phyloP scores from a whole-genome alignment of 2,329 filamentous ascomycete species.

The Botrytis tulipae region DNA sequence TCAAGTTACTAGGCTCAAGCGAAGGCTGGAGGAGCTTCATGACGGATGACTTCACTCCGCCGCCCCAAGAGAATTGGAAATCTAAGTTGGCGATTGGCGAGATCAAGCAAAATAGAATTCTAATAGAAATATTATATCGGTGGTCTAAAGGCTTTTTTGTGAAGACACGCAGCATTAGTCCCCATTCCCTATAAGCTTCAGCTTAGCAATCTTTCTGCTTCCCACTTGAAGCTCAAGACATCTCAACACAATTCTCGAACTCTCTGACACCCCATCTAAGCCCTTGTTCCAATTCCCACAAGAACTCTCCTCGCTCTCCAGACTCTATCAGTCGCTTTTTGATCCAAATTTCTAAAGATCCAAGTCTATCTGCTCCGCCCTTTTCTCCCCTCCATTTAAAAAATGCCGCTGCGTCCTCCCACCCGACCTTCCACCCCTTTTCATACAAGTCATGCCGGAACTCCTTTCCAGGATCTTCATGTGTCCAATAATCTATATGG shows the following conservation, averaged over 20 bases:
- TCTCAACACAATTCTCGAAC: constrained; percentile 36
- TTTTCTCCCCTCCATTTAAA: constrained; percentile 45
- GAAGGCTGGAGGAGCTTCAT: constrained; percentile 8
- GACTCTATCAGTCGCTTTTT: constrained; percentile 53
- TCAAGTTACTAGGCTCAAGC: too few relatives aligned
- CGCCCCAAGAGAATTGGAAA: too few relatives aligned
- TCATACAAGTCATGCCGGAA: constrained; percentile 55
- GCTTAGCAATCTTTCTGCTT: not conserved
- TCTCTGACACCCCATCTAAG: constrained; percentile 40
- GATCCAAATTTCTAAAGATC: constrained; percentile 57
- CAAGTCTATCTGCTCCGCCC: constrained; percentile 51
- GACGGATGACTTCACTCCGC: constrained; percentile 5
- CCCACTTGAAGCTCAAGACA: not conserved
- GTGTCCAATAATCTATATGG: constrained; percentile 52
- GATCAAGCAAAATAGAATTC: too few relatives aligned
- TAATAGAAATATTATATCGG: too few relatives aligned
- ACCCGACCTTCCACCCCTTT: constrained; percentile 56
- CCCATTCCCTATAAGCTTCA: not conserved
- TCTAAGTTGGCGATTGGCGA: too few relatives aligned
- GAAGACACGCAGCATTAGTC: not conserved
- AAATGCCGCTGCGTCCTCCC: constrained; percentile 52
- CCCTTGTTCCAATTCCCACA: constrained; percentile 45
- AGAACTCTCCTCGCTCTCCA: constrained; percentile 45
- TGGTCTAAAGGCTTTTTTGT: too few relatives aligned
- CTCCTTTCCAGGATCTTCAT: constrained; percentile 43